These are phyloP conservation scores for Kokia cookei DNA, from an alignment of 441 rosid genomes.

Conservation along the genomic window DNA sequence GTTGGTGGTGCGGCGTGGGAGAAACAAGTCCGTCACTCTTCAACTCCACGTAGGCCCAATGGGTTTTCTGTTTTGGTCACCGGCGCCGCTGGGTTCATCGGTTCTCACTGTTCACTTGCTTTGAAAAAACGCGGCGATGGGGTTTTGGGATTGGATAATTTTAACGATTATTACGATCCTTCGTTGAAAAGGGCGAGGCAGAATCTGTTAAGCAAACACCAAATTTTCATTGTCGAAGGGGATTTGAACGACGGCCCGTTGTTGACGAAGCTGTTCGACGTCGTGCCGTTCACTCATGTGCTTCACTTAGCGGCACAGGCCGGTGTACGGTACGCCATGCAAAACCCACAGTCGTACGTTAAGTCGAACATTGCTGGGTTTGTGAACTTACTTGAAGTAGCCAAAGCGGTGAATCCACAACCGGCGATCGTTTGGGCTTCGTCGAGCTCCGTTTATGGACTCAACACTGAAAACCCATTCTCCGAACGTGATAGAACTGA, in stretches of 20 bases:
- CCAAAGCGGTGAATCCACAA: conserved; percentile 49
- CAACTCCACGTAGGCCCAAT: conserved; percentile 51
- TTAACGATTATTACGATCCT: conserved; percentile 54
- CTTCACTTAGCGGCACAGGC: conserved; percentile 74
- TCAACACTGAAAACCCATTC: conserved; percentile 54
- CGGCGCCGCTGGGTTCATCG: conserved; percentile 62
- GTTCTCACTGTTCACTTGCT: conserved; percentile 58
- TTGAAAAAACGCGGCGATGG: conserved; percentile 69
- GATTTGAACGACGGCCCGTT: conserved; percentile 45
- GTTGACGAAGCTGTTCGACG: conserved; percentile 51
- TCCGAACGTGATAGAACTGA: conserved; percentile 53
- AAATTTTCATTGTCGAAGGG: conserved; percentile 47
- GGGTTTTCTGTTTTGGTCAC: conserved; percentile 55
- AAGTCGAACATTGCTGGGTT: conserved; percentile 60
- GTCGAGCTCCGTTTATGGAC: conserved; percentile 63
- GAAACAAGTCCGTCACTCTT: conserved; percentile 53
- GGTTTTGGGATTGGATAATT: conserved; percentile 58
- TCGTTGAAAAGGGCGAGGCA: conserved; percentile 47
- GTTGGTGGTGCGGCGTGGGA: conserved; percentile 59
- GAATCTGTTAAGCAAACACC: conserved; percentile 33
- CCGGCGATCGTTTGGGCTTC: conserved; percentile 69
- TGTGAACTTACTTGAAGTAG: conserved; percentile 46
- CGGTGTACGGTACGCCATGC: conserved; percentile 70
- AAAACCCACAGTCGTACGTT: conserved; percentile 63
- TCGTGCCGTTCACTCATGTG: conserved; percentile 55